Conservation (phyloP, 805 yeast genomes). For the Pichia ethanolica region DNA sequence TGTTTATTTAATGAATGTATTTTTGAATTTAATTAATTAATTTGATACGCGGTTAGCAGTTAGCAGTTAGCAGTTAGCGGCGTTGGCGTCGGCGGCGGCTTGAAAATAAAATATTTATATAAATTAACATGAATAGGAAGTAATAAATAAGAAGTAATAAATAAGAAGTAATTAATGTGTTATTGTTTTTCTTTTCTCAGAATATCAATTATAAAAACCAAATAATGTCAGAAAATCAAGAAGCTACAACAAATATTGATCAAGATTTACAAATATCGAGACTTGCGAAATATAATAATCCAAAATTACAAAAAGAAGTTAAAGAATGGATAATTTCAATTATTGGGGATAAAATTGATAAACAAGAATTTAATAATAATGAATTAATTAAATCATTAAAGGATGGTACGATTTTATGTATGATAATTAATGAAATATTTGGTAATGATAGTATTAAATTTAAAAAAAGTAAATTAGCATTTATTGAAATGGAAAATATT, state of each 20-base stretch:
- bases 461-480: slow-evolving; percentile 66
- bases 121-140: too few species aligned
- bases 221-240: neutral
- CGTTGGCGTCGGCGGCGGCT: too few species aligned
- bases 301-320: slow-evolving; percentile 24
- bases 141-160: too few species aligned
- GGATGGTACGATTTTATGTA: slow-evolving; percentile 54
- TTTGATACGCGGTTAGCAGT: too few species aligned
- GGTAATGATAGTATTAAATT: slow-evolving; percentile 35
- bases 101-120: too few species aligned
- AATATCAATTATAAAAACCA: too few species aligned
- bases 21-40: too few species aligned
- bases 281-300: slow-evolving; percentile 40
- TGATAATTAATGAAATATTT: slow-evolving; percentile 35
- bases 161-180: too few species aligned
- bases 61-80: too few species aligned
- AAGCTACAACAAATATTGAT: slow-evolving; percentile 45
- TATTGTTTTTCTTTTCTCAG: too few species aligned
- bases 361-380: slow-evolving; percentile 14
- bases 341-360: slow-evolving; percentile 25
- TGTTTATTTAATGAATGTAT: too few species aligned
- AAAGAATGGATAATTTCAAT: slow-evolving; percentile 47
- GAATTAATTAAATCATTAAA: slow-evolving; percentile 51
- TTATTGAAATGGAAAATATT: slow-evolving; percentile 80
- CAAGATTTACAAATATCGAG: slow-evolving; percentile 51